phyloP scores from a whole-genome alignment of 371 early-diverging fungal species.

The Encephalitozoon romaleae region DNA sequence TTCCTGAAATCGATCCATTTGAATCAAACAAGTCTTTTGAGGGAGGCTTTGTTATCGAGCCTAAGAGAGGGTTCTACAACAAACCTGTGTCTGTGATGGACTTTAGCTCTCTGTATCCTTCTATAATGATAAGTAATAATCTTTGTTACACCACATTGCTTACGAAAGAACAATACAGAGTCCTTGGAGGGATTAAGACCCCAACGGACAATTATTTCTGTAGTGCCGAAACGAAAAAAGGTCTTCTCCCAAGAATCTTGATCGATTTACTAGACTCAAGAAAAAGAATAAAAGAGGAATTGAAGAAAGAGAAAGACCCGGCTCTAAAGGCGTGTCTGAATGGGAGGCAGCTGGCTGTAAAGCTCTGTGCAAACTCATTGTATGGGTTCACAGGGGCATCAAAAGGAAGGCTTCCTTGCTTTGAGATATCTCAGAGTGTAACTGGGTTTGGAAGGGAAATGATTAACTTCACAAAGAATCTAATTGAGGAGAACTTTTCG shows the following conservation, averaged over 20 bases:
- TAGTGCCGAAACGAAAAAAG: constrained; percentile 67
- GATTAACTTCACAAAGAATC: constrained; percentile 80
- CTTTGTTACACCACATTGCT: constrained; percentile 92
- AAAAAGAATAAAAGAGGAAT: constrained; percentile 80
- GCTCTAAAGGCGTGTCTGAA: constrained; percentile 80
- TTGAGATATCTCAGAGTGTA: constrained; percentile 92
- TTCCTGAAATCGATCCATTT: constrained; percentile 72
- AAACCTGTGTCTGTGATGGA: constrained; percentile 93
- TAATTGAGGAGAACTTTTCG: constrained; percentile 74
- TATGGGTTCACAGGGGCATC: constrained; percentile 99
- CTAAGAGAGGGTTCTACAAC: constrained; percentile 84
- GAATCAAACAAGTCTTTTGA: constrained; percentile 78
- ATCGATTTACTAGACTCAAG: constrained; percentile 80
- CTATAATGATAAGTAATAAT: constrained; percentile 99
- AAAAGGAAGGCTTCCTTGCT: constrained; percentile 85
- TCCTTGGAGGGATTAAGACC: constrained; percentile 42
- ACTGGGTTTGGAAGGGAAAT: constrained; percentile 94
- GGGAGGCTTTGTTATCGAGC: constrained; percentile 97
- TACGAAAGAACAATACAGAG: constrained; percentile 65
- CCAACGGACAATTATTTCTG: constrained; percentile 71
- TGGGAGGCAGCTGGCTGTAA: constrained; percentile 91
- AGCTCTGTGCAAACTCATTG: constrained; percentile 95
- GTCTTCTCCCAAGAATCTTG: constrained; percentile 83
- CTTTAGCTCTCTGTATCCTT: constrained; percentile 96
- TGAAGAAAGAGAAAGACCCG: constrained; percentile 73